Conservation (phyloP, 352 stramenopile species). For the Phytopythium oedochilum region DNA sequence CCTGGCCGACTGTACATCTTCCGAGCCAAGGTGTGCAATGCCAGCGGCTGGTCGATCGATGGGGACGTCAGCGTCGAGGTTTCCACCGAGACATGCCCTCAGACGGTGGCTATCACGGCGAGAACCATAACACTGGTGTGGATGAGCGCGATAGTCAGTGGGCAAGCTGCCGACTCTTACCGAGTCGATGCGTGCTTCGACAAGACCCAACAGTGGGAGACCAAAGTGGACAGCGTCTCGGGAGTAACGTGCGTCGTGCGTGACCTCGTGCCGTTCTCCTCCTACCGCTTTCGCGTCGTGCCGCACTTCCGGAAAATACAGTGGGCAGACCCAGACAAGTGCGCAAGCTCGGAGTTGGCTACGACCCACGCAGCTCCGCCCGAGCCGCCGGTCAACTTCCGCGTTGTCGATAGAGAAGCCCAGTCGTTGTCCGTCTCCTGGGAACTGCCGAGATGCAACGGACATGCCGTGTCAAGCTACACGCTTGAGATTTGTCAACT, state of each 20-base stretch:
- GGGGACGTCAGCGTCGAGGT: slow-evolving; percentile 45
- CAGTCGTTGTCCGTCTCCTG: slow-evolving; percentile 31
- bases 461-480: slow-evolving; percentile 24
- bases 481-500: slow-evolving; percentile 5
- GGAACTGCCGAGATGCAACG: slow-evolving; percentile 48
- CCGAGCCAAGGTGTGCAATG: slow-evolving; percentile 36
- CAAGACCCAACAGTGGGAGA: slow-evolving; percentile 32
- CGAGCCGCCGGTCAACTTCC: slow-evolving; percentile 26
- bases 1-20: slow-evolving; percentile 52
- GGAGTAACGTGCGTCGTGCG: slow-evolving; percentile 20
- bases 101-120: slow-evolving; percentile 21
- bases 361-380: slow-evolving; percentile 28
- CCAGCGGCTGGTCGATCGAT: slow-evolving; percentile 42
- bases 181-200: slow-evolving; percentile 31
- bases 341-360: slow-evolving; percentile 18
- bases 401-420: slow-evolving; percentile 29
- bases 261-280: slow-evolving; percentile 29
- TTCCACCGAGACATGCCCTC: slow-evolving; percentile 46
- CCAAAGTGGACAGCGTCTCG: slow-evolving; percentile 10
- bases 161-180: slow-evolving; percentile 44
- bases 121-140: slow-evolving; percentile 39
- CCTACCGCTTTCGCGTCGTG: slow-evolving; percentile 47
- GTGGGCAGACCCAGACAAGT: slow-evolving; percentile 32
- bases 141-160: slow-evolving; percentile 42
- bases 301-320: slow-evolving; percentile 27